Conservation (phyloP, 2,329 filamentous ascomycete genomes). For the Paracorniculantispora psalliotae region DNA sequence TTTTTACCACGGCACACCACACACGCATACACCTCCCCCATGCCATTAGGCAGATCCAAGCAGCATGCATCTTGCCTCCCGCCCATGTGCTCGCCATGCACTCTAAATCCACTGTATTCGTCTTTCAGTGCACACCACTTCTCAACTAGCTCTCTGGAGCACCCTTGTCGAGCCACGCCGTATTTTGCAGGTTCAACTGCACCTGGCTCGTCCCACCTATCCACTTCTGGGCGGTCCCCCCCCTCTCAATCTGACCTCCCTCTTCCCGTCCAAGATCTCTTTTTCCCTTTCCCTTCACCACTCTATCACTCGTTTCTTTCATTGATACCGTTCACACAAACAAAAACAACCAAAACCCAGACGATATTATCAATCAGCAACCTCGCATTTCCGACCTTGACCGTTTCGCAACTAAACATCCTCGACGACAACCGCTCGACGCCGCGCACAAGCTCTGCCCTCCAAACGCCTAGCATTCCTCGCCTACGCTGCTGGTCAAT, state of each 20-base stretch:
- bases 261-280: conserved; percentile 9
- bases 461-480: not conserved
- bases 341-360: no score
- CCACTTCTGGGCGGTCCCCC: conserved; percentile 2
- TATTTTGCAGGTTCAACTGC: conserved; percentile 9
- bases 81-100: conserved; percentile 12
- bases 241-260: conserved; percentile 9
- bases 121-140: not conserved
- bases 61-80: conserved; percentile 13
- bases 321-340: not conserved
- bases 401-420: not conserved
- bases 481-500: not conserved
- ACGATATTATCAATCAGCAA: no score
- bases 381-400: no score
- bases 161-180: conserved; percentile 9
- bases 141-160: not conserved
- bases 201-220: conserved; percentile 9
- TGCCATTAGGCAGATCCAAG: not conserved
- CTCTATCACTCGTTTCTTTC: not conserved
- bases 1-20: not conserved
- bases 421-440: not conserved
- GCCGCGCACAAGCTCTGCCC: no score
- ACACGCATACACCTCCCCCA: not conserved
- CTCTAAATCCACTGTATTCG: conserved; percentile 3
- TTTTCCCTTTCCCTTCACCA: not conserved